phyloP scores from a whole-genome alignment of 2,329 filamentous ascomycete species.

The Diaporthe vexans region DNA sequence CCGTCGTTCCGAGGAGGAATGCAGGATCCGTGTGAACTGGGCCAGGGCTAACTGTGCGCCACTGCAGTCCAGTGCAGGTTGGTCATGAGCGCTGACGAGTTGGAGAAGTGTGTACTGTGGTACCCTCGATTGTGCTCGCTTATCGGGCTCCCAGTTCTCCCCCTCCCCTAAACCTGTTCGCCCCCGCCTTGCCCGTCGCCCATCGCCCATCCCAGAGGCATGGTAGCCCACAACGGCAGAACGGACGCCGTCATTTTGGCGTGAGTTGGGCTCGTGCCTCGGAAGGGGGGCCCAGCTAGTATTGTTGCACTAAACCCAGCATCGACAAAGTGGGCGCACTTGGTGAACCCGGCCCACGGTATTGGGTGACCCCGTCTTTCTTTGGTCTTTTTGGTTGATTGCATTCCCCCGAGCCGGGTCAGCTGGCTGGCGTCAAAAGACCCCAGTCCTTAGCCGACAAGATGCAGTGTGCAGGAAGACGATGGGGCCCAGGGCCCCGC shows the following conservation, averaged over 20 bases:
- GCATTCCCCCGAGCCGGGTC: constrained; percentile 9
- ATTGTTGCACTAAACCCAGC: neutral
- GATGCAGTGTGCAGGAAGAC: constrained; percentile 21
- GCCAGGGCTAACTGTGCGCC: constrained; percentile 21
- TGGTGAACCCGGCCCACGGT: constrained; percentile 11
- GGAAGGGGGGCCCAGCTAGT: neutral
- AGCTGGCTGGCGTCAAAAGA: constrained; percentile 29
- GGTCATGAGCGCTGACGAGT: constrained; percentile 11
- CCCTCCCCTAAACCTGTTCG: neutral
- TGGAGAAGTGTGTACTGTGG: neutral
- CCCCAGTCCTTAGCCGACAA: constrained; percentile 21
- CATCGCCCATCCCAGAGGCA: constrained; percentile 24
- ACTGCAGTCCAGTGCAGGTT: neutral
- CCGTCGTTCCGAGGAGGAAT: constrained; percentile 23
- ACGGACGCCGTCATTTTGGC: constrained; percentile 26
- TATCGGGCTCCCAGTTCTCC: constrained; percentile 20
- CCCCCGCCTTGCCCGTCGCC: constrained; percentile 11
- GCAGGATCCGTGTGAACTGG: constrained; percentile 11
- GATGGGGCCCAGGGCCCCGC: neutral
- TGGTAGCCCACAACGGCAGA: constrained; percentile 34
- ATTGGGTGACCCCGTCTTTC: neutral
- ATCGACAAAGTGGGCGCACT: neutral
- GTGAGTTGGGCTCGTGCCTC: constrained; percentile 6
- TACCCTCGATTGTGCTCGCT: constrained; percentile 23
- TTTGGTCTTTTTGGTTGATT: neutral